A percentile compares a stretch with the other conserved stretches of the same genome.
phyloP scores from a whole-genome alignment of 73 alveolate genomes.

The Symbiodinium pilosum region DNA sequence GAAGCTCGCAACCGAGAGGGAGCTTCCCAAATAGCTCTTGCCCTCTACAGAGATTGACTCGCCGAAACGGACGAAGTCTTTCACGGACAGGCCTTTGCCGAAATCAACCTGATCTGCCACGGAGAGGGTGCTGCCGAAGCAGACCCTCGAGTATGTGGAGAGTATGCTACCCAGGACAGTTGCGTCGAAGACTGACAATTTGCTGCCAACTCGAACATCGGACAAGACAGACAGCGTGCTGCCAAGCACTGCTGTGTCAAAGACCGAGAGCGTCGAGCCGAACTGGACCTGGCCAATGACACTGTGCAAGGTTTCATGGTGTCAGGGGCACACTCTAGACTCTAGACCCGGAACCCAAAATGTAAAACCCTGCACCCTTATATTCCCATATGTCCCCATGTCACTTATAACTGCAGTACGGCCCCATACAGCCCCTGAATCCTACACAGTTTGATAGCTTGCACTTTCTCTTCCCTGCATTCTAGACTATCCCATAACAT shows the following conservation, averaged over 20 bases:
- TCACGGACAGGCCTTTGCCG: conserved; percentile 81
- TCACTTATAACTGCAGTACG: background rate
- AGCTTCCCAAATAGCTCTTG: conserved; percentile 65
- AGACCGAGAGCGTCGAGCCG: conserved; percentile 74
- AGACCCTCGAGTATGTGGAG: conserved; percentile 48
- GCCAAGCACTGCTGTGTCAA: conserved; percentile 95
- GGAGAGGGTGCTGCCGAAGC: conserved; percentile 94
- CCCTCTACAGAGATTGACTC: conserved; percentile 73
- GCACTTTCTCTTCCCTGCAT: no score
- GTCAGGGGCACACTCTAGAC: no score
- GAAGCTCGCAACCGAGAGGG: conserved; percentile 76
- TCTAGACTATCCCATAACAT: no score
- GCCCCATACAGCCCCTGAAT: background rate
- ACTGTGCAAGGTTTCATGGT: background rate
- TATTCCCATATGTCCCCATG: no score
- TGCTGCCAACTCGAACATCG: conserved; percentile 79
- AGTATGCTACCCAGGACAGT: conserved; percentile 88
- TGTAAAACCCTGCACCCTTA: no score
- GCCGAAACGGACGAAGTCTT: conserved; percentile 84
- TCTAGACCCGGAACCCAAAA: no score
- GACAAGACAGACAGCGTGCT: conserved; percentile 94
- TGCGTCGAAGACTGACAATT: conserved; percentile 63
- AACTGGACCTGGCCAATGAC: conserved; percentile 56
- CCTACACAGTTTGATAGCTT: no score
- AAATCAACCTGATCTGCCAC: conserved; percentile 93